phyloP scores from a whole-genome alignment of 2,329 filamentous ascomycete genomes.

The Stenocarpella maydis region DNA sequence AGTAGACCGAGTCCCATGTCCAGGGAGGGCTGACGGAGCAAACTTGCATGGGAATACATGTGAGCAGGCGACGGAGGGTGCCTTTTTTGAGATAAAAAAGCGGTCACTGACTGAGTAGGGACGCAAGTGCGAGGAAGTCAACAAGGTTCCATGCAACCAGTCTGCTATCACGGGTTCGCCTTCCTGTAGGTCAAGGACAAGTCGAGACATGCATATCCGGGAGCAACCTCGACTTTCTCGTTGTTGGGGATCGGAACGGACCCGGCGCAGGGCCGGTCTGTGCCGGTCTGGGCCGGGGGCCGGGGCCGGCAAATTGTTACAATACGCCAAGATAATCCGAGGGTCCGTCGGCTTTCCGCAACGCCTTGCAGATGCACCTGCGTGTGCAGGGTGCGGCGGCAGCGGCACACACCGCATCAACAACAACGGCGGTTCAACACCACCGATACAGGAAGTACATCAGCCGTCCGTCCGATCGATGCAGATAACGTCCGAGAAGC shows the following conservation, averaged over 20 bases:
- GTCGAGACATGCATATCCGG: not conserved
- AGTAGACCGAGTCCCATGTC: not conserved
- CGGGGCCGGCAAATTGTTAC: not conserved
- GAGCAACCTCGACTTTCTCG: not conserved
- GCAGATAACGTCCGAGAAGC: not conserved
- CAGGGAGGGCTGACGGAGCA: not conserved
- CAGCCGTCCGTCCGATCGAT: not conserved
- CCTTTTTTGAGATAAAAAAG: conserved; percentile 10
- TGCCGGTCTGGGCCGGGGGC: not conserved
- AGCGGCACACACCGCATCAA: not conserved
- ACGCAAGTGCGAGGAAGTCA: not conserved
- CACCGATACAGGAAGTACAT: not conserved
- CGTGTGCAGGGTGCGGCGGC: not conserved
- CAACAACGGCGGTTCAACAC: not conserved
- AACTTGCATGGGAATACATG: not conserved
- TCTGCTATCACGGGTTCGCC: not conserved
- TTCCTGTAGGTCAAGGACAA: not conserved
- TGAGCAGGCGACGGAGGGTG: not conserved
- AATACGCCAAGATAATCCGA: conserved; percentile 6
- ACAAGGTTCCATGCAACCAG: not conserved
- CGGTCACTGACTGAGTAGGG: conserved; percentile 1
- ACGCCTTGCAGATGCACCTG: not conserved
- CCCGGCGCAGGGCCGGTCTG: not conserved
- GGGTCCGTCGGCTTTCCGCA: conserved; percentile 12
- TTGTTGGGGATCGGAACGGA: not conserved